These are phyloP conservation scores for Penicillium nucicola DNA, from an alignment of 495 filamentous ascomycete species.

Conservation along the genomic window DNA sequence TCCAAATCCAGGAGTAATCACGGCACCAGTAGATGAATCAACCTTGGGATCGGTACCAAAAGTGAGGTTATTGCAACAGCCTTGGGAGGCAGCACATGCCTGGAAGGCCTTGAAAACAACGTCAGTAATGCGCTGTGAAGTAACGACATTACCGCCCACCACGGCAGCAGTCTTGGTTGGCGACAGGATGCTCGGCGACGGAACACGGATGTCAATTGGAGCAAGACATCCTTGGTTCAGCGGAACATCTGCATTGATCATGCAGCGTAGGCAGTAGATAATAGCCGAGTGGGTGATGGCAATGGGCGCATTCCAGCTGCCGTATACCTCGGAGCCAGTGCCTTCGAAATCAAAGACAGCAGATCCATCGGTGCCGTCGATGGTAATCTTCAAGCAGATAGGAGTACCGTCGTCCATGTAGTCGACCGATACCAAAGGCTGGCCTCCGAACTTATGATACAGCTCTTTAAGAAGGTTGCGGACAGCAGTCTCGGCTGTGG, in stretches of 20 bases:
- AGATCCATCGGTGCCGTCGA: constrained; percentile 79
- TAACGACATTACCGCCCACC: constrained; percentile 94
- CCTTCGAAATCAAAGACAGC: constrained; percentile 84
- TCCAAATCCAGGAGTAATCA: constrained; percentile 75
- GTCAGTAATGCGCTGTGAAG: constrained; percentile 86
- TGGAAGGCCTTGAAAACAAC: constrained; percentile 89
- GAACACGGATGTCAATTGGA: constrained; percentile 84
- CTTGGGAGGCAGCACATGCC: constrained; percentile 88
- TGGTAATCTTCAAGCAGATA: constrained; percentile 79
- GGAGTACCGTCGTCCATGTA: constrained; percentile 97
- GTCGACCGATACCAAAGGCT: constrained; percentile 79
- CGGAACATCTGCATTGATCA: constrained; percentile 91
- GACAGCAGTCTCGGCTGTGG: constrained; percentile 85
- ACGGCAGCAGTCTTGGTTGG: constrained; percentile 88
- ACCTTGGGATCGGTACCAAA: constrained; percentile 41
- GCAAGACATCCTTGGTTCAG: constrained; percentile 94
- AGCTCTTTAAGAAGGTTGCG: constrained; percentile 80
- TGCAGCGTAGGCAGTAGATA: constrained; percentile 91
- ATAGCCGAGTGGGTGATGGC: constrained; percentile 94
- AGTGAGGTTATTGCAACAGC: constrained; percentile 82
- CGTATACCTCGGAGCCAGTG: constrained; percentile 92
- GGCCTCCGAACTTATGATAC: constrained; percentile 70
- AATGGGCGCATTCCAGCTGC: constrained; percentile 91
- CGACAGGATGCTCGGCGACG: constrained; percentile 75
- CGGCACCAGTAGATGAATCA: constrained; percentile 75